phyloP scores from a whole-genome alignment of 768 basidiomycete species.

The Kwoniella shandongensis region DNA sequence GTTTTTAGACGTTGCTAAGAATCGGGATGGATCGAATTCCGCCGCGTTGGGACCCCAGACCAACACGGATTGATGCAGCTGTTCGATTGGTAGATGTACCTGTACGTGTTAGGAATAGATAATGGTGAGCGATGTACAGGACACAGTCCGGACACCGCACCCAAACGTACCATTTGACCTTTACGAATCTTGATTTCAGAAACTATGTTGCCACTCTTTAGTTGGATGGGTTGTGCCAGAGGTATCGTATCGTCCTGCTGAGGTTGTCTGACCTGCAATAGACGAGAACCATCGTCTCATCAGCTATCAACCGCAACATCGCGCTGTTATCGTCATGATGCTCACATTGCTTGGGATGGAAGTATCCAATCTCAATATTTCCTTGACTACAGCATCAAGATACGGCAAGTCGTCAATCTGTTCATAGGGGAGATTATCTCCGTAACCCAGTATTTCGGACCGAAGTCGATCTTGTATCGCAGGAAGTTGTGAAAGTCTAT shows the following conservation, averaged over 20 bases:
- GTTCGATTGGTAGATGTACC: conserved; percentile 32
- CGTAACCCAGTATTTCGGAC: conserved; percentile 22
- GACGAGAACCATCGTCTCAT: neutral
- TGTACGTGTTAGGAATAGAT: neutral
- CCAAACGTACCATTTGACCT: conserved; percentile 23
- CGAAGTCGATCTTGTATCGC: conserved; percentile 21
- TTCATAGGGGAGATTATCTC: conserved; percentile 24
- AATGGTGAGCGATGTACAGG: neutral
- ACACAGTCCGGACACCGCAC: neutral
- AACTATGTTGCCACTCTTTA: conserved; percentile 17
- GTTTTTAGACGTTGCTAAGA: too few species aligned
- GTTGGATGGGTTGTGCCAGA: conserved; percentile 21
- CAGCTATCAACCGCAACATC: neutral
- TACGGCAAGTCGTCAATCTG: conserved; percentile 30
- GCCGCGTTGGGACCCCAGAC: conserved; percentile 29
- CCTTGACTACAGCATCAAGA: conserved; percentile 31
- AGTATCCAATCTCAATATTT: conserved; percentile 29
- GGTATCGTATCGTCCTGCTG: conserved; percentile 33
- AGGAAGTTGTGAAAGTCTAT: conserved; percentile 20
- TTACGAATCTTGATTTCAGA: conserved; percentile 27
- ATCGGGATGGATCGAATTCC: conserved; percentile 25
- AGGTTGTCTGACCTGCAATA: conserved; percentile 26
- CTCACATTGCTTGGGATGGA: conserved; percentile 31
- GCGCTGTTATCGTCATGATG: neutral
- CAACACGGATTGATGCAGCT: conserved; percentile 21